phyloP scores from a whole-genome alignment of 1,284 basidiomycete species.

The Earliella scabrosa region DNA sequence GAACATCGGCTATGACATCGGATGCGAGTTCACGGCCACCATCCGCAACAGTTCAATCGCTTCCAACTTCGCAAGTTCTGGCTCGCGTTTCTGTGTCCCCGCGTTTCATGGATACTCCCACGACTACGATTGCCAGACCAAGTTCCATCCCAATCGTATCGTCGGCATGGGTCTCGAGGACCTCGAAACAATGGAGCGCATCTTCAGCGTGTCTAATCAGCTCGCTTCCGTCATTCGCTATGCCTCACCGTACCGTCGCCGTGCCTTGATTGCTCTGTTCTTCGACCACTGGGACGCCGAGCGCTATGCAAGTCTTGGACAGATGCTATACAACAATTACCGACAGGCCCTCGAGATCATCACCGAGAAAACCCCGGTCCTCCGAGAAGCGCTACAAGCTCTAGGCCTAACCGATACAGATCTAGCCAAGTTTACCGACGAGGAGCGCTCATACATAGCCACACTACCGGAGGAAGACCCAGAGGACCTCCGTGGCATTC shows the following conservation, averaged over 20 bases:
- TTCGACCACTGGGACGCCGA: slow-evolving; percentile 36
- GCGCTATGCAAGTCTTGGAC: slow-evolving; percentile 28
- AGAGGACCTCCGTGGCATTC: slow-evolving; percentile 19
- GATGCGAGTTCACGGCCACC: slow-evolving; percentile 36
- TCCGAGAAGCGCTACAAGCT: background rate
- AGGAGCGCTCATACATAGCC: slow-evolving; percentile 20
- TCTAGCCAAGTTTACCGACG: background rate
- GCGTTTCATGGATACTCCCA: slow-evolving; percentile 41
- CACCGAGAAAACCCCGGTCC: background rate
- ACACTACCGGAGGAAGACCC: slow-evolving; percentile 23
- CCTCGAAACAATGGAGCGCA: slow-evolving; percentile 35
- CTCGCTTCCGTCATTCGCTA: slow-evolving; percentile 33
- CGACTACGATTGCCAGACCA: slow-evolving; percentile 33
- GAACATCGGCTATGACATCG: slow-evolving; percentile 36
- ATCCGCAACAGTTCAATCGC: slow-evolving; percentile 30
- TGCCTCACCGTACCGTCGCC: slow-evolving; percentile 33
- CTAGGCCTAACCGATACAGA: background rate
- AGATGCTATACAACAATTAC: slow-evolving; percentile 34
- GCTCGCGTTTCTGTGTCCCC: slow-evolving; percentile 25
- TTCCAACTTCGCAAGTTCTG: slow-evolving; percentile 20
- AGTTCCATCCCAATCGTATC: slow-evolving; percentile 32
- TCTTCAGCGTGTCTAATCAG: slow-evolving; percentile 35
- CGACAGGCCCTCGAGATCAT: slow-evolving; percentile 31
- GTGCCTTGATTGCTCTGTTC: slow-evolving; percentile 29
- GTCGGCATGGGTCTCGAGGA: slow-evolving; percentile 35